Evolutionary conservation across 495 filamentous ascomycete genomes (phyloP).

Genomic region (Aspergillus hancockii): DNA sequence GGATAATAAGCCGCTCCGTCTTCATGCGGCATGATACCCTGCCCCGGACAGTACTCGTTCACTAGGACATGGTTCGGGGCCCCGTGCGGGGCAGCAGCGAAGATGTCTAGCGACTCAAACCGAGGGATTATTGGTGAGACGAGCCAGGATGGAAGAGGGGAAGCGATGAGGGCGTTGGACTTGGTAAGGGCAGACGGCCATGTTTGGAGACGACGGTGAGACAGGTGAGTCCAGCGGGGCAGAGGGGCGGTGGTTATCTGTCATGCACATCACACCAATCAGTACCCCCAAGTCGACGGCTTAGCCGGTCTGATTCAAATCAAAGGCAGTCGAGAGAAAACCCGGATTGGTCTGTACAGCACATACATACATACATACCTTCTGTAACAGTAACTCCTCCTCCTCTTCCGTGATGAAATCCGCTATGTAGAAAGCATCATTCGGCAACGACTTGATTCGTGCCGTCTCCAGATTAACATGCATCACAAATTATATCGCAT

Average conservation of each 20-base stretch:
- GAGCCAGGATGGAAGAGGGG: conserved; percentile 79
- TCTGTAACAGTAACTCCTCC: conserved; percentile 68
- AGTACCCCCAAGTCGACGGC: not conserved
- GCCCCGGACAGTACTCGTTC: conserved; percentile 85
- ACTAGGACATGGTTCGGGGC: conserved; percentile 88
- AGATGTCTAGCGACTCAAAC: conserved; percentile 61
- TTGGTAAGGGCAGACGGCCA: conserved; percentile 78
- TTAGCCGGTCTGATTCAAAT: not conserved
- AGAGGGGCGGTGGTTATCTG: conserved; percentile 60
- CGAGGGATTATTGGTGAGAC: conserved; percentile 67
- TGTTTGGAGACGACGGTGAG: conserved; percentile 85
- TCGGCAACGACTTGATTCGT: conserved; percentile 60
- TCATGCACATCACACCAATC: conserved; percentile 3
- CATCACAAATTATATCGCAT: no score
- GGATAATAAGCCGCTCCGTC: conserved; percentile 86
- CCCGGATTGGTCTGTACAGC: conserved; percentile 5
- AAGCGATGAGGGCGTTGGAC: conserved; percentile 71
- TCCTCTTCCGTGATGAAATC: conserved; percentile 81
- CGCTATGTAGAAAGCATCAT: conserved; percentile 79
- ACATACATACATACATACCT: conserved; percentile 56
- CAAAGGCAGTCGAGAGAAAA: not conserved
- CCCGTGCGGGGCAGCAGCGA: conserved; percentile 68
- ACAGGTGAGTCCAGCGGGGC: conserved; percentile 81
- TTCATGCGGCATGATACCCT: conserved; percentile 97
- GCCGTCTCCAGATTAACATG: conserved; percentile 38